A percentile compares a stretch with the other conserved stretches of the same genome.
Conservation (phyloP, 2,329 filamentous ascomycete genomes). For the Aspergillus sp. region DNA sequence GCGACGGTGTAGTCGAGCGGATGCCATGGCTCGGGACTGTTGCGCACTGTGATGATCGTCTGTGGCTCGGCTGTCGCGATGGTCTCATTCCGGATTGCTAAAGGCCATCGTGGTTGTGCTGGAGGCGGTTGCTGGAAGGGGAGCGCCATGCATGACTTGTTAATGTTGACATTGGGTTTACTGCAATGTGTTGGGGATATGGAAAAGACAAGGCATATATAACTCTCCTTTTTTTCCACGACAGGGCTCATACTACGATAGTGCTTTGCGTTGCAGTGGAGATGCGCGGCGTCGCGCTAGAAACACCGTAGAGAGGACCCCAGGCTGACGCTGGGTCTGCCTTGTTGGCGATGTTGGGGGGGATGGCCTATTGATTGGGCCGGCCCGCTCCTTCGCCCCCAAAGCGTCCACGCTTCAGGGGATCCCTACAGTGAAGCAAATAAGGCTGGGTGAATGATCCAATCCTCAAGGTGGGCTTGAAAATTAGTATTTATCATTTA, state of each 20-base stretch:
- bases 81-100: slow-evolving; percentile 17
- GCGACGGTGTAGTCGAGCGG: slow-evolving; percentile 17
- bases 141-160: slow-evolving; percentile 8
- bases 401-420: not conserved
- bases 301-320: not conserved
- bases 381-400: not conserved
- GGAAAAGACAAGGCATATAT: not conserved
- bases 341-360: slow-evolving; percentile 10
- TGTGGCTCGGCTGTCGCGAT: slow-evolving; percentile 9
- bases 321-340: slow-evolving; percentile 7
- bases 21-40: slow-evolving; percentile 20
- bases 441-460: not conserved
- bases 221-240: not conserved
- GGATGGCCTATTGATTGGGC: slow-evolving; percentile 3
- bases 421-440: not conserved
- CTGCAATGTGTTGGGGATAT: not conserved
- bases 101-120: slow-evolving; percentile 6
- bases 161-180: not conserved
- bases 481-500: no score
- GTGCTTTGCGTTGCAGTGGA: not conserved
- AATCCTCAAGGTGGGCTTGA: no score
- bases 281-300: not conserved
- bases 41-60: slow-evolving; percentile 11
- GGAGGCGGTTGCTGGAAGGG: not conserved
- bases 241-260: not conserved